These are phyloP conservation scores for Macrocybe sp. DNA, from an alignment of 1,284 basidiomycete species.

Conservation along the genomic window DNA sequence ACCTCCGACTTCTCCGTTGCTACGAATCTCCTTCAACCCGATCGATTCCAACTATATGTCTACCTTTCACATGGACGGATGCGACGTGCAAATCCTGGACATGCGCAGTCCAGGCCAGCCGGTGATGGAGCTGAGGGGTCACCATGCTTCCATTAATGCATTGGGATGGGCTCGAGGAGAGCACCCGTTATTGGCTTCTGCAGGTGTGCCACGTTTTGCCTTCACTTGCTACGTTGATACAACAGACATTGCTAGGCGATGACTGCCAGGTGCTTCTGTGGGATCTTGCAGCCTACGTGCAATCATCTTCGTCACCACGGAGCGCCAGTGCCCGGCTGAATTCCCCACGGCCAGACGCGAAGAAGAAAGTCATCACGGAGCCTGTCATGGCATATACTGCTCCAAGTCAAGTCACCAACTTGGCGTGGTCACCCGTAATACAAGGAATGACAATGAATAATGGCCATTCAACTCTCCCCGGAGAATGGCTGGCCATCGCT, in stretches of 20 bases:
- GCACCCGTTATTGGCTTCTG: conserved; percentile 77
- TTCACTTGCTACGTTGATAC: conserved; percentile 1
- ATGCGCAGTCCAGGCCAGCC: conserved; percentile 93
- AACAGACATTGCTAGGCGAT: conserved; percentile 54
- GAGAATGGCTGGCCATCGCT: conserved; percentile 90
- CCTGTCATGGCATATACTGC: conserved; percentile 84
- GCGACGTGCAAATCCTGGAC: conserved; percentile 86
- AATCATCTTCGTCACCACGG: conserved; percentile 57
- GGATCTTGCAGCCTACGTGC: conserved; percentile 66
- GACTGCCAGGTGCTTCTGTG: conserved; percentile 89
- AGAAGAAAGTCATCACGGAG: conserved; percentile 68
- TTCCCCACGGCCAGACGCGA: conserved; percentile 69
- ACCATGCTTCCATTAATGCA: conserved; percentile 73
- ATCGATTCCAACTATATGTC: conserved; percentile 87
- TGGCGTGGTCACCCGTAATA: conserved; percentile 84
- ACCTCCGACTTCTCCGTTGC: conserved; percentile 74
- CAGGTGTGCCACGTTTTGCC: conserved; percentile 45
- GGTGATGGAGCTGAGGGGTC: conserved; percentile 84
- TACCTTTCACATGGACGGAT: conserved; percentile 89
- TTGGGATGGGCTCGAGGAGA: conserved; percentile 86
- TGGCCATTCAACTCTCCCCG: conserved; percentile 66
- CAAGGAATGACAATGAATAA: conserved; percentile 67
- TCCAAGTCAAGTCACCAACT: conserved; percentile 74
- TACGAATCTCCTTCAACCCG: conserved; percentile 85
- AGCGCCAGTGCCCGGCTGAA: conserved; percentile 63